A percentile compares a stretch with the other conserved stretches of the same genome.
These are phyloP conservation scores for Globisporangium abappressorium DNA, from an alignment of 352 stramenopile genomes.

Conservation along the genomic window DNA sequence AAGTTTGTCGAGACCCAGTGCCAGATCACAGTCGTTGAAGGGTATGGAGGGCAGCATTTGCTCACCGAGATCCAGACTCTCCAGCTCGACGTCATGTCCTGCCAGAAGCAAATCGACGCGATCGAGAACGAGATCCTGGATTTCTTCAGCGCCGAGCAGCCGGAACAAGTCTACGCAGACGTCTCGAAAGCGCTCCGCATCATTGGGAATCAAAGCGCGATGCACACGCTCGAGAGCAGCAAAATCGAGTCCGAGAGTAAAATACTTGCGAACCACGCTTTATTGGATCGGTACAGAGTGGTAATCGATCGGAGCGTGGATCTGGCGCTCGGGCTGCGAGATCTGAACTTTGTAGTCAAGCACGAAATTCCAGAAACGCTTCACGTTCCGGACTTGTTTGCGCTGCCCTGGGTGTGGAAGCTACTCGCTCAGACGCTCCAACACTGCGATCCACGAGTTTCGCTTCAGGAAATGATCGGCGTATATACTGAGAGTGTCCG, in stretches of 20 bases:
- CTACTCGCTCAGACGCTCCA: conserved; percentile 24
- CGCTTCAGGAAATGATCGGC: conserved; percentile 22
- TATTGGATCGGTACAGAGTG: conserved; percentile 22
- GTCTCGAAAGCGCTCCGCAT: conserved; percentile 52
- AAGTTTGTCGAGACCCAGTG: conserved; percentile 31
- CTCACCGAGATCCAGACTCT: conserved; percentile 53
- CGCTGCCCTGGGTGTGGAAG: conserved; percentile 37
- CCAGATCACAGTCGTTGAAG: conserved; percentile 33
- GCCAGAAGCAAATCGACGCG: conserved; percentile 48
- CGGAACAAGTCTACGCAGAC: conserved; percentile 39
- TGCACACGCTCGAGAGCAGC: conserved; percentile 42
- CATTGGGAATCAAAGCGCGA: conserved; percentile 51
- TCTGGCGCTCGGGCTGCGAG: conserved; percentile 31
- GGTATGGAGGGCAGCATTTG: conserved; percentile 26
- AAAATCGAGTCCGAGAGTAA: conserved; percentile 38
- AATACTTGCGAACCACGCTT: conserved; percentile 25
- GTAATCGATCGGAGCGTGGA: conserved; percentile 37
- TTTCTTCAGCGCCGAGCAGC: conserved; percentile 46
- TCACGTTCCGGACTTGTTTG: not conserved
- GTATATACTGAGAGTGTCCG: conserved; percentile 17
- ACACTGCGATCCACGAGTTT: conserved; percentile 4
- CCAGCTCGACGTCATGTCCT: conserved; percentile 40
- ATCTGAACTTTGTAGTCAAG: conserved; percentile 19
- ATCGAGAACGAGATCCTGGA: conserved; percentile 65
- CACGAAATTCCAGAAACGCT: not conserved